phyloP scores from a whole-genome alignment of 2,329 filamentous ascomycete species.

The Pyrenophora seminiperda region DNA sequence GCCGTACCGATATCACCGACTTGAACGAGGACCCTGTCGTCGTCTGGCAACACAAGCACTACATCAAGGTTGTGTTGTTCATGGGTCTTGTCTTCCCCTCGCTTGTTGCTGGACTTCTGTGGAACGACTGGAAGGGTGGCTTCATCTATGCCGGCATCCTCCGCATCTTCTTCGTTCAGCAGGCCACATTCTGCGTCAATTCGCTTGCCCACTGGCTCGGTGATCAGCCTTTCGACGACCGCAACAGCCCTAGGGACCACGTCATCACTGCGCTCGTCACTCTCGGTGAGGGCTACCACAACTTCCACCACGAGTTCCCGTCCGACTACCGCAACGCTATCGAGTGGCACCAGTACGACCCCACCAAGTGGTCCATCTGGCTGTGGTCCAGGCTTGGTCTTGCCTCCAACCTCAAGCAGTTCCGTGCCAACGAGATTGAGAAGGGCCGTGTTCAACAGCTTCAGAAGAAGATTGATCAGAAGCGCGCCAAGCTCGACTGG shows the following conservation, averaged over 20 bases:
- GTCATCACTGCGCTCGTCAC: conserved; percentile 52
- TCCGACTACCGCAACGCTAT: conserved; percentile 54
- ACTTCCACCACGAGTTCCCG: conserved; percentile 54
- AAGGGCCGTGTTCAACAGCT: conserved; percentile 53
- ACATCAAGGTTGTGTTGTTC: conserved; percentile 54
- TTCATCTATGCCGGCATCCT: conserved; percentile 59
- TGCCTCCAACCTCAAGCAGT: conserved; percentile 52
- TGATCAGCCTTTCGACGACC: conserved; percentile 53
- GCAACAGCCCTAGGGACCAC: conserved; percentile 52
- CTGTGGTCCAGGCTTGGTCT: conserved; percentile 52
- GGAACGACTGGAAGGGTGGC: conserved; percentile 57
- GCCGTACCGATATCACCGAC: conserved; percentile 58
- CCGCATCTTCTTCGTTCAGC: conserved; percentile 59
- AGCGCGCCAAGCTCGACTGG: conserved; percentile 52
- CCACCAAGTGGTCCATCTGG: conserved; percentile 54
- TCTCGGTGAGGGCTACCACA: conserved; percentile 54
- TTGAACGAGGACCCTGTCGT: conserved; percentile 58
- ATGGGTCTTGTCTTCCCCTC: conserved; percentile 57
- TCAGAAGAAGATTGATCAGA: conserved; percentile 54
- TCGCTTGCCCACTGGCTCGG: conserved; percentile 60
- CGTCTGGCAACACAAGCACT: conserved; percentile 57
- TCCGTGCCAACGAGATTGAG: conserved; percentile 53
- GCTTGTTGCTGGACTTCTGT: conserved; percentile 55
- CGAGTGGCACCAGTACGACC: conserved; percentile 51
- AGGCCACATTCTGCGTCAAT: conserved; percentile 61